Percentiles rank a stretch among this genome's conserved stretches.
phyloP scores from a whole-genome alignment of 805 yeast species.

The Ogataea pignaliae region DNA sequence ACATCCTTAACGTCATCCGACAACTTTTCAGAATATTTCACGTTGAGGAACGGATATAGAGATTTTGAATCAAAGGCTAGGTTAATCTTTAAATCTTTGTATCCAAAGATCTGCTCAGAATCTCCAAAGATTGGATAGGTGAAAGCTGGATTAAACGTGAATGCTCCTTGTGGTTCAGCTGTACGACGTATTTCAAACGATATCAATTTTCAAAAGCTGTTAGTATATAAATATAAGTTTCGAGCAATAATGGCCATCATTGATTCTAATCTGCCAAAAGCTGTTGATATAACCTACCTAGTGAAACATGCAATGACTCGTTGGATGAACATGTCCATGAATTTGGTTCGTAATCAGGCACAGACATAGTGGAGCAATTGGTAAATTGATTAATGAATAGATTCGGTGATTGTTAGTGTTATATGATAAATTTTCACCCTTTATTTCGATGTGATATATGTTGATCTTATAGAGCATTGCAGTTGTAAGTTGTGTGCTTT shows the following conservation, averaged over 20 bases:
- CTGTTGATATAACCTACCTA: slow-evolving; percentile 17
- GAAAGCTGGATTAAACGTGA: slow-evolving; percentile 69
- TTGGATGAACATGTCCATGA: slow-evolving; percentile 74
- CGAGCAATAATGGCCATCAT: no score
- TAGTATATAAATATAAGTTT: neutral
- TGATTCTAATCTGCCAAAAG: no score
- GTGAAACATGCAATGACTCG: slow-evolving; percentile 55
- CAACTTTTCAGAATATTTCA: slow-evolving; percentile 50
- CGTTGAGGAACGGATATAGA: slow-evolving; percentile 66
- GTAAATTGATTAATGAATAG: no score
- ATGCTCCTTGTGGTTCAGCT: slow-evolving; percentile 55
- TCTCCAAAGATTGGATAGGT: slow-evolving; percentile 96
- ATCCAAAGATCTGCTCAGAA: slow-evolving; percentile 84
- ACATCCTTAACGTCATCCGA: slow-evolving; percentile 59
- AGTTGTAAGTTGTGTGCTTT: no score
- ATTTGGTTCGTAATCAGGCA: slow-evolving; percentile 26
- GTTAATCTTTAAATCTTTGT: slow-evolving; percentile 59
- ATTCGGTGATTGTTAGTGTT: no score
- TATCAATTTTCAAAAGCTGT: neutral
- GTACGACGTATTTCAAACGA: neutral
- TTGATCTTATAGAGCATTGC: no score
- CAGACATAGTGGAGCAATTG: slow-evolving; percentile 1
- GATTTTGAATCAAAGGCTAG: slow-evolving; percentile 72
- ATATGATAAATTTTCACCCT: no score
- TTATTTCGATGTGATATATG: no score